Percentiles rank a stretch among this genome's conserved stretches.
Conservation (phyloP, 2,329 filamentous ascomycete species). For the Ascomycota sp. region DNA sequence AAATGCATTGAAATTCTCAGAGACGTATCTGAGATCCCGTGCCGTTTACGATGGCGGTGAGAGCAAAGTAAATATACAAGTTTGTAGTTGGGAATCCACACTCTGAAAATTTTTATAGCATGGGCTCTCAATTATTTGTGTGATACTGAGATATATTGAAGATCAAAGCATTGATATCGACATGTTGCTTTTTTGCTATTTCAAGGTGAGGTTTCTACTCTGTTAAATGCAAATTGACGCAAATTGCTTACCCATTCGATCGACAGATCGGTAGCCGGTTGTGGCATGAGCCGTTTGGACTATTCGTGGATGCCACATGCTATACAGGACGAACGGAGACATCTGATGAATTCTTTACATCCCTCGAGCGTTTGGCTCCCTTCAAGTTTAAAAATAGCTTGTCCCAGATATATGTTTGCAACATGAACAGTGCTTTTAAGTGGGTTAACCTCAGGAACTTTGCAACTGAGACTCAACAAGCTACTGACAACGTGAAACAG, state of each 20-base stretch:
- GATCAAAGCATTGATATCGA: conserved; percentile 44
- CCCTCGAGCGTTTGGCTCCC: conserved; percentile 40
- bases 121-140: conserved; percentile 45
- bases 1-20: conserved; percentile 44
- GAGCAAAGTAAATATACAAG: conserved; percentile 29
- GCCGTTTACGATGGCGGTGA: conserved; percentile 53
- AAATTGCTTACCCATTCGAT: too few species aligned
- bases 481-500: conserved; percentile 4
- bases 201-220: conserved; percentile 27
- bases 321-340: conserved; percentile 48
- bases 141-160: conserved; percentile 48
- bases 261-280: conserved; percentile 43
- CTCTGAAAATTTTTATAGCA: conserved; percentile 20
- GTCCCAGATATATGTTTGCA: conserved; percentile 45
- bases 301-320: conserved; percentile 49
- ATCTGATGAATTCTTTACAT: conserved; percentile 43
- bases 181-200: conserved; percentile 44
- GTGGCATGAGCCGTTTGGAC: conserved; percentile 48
- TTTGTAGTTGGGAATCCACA: too few species aligned
- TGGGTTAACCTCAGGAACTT: conserved; percentile 5
- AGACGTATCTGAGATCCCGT: conserved; percentile 41
- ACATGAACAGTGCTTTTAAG: conserved; percentile 53
- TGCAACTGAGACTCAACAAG: conserved; percentile 4
- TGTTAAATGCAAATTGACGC: too few species aligned
- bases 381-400: conserved; percentile 38